A percentile compares a stretch with the other conserved stretches of the same genome.
phyloP scores from a whole-genome alignment of 768 basidiomycete genomes.

The Russula sp. region DNA sequence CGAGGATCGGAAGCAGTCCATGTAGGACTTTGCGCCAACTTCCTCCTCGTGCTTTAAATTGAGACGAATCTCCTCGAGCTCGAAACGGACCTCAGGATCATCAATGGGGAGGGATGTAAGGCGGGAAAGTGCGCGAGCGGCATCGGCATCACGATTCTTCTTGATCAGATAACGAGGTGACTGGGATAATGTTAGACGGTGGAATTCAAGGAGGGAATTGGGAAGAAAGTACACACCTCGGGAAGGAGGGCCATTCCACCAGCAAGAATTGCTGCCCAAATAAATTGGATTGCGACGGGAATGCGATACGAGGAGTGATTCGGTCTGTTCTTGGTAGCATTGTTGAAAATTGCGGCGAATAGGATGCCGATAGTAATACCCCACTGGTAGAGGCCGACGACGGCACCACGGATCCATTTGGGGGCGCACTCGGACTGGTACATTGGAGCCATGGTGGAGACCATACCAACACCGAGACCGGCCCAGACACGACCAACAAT shows the following conservation, averaged over 20 bases:
- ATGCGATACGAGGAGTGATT: conserved; percentile 52
- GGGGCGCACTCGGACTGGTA: conserved; percentile 34
- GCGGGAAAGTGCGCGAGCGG: conserved; percentile 57
- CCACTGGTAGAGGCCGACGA: conserved; percentile 70
- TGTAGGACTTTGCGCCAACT: conserved; percentile 59
- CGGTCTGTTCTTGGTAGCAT: conserved; percentile 35
- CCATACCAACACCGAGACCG: conserved; percentile 77
- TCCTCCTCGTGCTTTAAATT: conserved; percentile 63
- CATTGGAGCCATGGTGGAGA: conserved; percentile 47
- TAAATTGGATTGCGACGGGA: conserved; percentile 77
- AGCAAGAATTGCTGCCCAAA: conserved; percentile 71
- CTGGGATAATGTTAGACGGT: conserved; percentile 33
- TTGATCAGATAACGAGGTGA: conserved; percentile 79
- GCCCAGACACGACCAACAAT: conserved; percentile 64
- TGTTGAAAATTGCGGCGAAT: conserved; percentile 47
- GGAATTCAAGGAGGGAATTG: not conserved
- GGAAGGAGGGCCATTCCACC: conserved; percentile 71
- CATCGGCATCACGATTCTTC: conserved; percentile 57
- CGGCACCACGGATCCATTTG: conserved; percentile 54
- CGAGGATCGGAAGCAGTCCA: conserved; percentile 54
- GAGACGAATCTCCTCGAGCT: conserved; percentile 52
- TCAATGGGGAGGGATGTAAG: conserved; percentile 55
- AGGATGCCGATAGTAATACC: conserved; percentile 72
- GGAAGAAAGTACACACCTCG: conserved; percentile 36
- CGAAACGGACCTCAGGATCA: conserved; percentile 52